Conservation (phyloP, 345 rosid species). For the Eucalyptus brandiana region DNA sequence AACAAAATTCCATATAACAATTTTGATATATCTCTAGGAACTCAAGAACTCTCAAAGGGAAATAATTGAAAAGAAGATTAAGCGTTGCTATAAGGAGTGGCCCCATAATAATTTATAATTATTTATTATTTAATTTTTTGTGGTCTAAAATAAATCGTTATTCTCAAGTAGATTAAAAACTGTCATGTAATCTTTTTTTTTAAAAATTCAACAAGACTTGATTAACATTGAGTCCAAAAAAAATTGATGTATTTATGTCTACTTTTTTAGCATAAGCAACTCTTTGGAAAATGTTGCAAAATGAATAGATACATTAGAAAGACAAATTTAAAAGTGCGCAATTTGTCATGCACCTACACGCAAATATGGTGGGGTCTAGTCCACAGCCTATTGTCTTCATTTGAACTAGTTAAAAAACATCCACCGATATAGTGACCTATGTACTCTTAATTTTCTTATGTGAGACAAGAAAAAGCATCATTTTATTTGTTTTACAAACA, state of each 20-base stretch:
- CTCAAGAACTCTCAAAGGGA: fast-evolving
- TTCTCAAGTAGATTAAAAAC: no score
- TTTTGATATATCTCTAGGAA: not conserved
- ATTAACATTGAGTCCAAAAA: not conserved
- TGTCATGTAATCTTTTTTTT: fast-evolving
- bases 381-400: no score
- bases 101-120: no score
- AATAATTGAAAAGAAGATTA: no score
- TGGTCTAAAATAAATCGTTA: no score
- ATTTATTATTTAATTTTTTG: no score
- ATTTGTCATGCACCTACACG: fast-evolving
- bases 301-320: not conserved
- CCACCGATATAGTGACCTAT: fast-evolving
- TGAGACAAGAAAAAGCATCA: not conserved
- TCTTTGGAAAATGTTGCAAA: not conserved
- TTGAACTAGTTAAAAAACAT: no score
- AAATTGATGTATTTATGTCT: no score
- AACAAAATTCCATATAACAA: fast-evolving
- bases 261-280: fast-evolving
- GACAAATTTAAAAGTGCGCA: not conserved
- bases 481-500: not conserved
- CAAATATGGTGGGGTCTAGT: not conserved
- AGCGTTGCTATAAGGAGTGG: no score
- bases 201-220: not conserved
- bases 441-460: not conserved